A percentile compares a stretch with the other conserved stretches of the same genome.
Conservation (phyloP, 176 grass and related monocot species). For the Secale cereale region DNA sequence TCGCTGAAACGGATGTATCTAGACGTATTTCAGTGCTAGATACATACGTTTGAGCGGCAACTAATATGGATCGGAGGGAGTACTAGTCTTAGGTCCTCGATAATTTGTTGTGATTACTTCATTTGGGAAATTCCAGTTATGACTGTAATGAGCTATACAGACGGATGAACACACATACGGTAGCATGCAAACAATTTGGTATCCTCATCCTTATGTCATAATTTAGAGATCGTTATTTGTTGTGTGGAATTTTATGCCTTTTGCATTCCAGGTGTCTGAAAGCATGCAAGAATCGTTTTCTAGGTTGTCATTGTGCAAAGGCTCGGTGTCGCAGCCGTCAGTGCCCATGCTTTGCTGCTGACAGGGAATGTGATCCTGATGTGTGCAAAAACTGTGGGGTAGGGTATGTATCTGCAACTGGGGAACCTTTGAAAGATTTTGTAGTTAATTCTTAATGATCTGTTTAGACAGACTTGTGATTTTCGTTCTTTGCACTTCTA, state of each 20-base stretch:
- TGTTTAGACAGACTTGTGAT: conserved; percentile 7
- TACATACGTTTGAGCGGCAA: too few relatives aligned
- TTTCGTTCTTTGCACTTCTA: conserved; percentile 19
- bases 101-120: conserved; percentile 17
- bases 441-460: conserved; percentile 13
- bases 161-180: neutral
- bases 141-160: neutral
- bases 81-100: neutral
- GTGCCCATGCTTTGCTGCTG: conserved; percentile 97
- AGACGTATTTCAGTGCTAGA: too few relatives aligned
- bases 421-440: neutral
- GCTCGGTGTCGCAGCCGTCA: conserved; percentile 91
- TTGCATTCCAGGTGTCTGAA: conserved; percentile 74
- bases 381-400: conserved; percentile 98
- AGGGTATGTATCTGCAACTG: conserved; percentile 55
- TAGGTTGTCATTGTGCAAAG: conserved; percentile 96
- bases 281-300: conserved; percentile 94
- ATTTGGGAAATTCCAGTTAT: neutral
- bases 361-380: conserved; percentile 99
- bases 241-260: conserved; percentile 23
- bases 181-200: neutral
- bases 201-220: neutral
- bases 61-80: too few relatives aligned
- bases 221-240: neutral
- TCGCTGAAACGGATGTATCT: too few relatives aligned